A percentile compares a stretch with the other conserved stretches of the same genome.
Conservation (phyloP, 768 basidiomycete genomes). For the Sutorius australiensis region DNA sequence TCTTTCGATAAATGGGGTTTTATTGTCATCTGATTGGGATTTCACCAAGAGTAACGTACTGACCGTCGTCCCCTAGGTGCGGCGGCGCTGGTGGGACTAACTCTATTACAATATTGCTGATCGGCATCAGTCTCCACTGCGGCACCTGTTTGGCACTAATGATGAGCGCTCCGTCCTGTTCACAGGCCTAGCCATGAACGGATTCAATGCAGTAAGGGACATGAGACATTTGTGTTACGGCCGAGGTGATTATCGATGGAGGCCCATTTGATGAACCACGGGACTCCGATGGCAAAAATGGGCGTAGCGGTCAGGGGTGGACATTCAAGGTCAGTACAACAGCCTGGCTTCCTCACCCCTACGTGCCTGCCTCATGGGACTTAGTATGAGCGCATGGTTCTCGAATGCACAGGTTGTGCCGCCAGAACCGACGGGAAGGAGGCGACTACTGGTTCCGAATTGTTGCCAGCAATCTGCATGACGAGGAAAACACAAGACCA, state of each 20-base stretch:
- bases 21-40: background rate
- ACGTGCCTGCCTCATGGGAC: background rate
- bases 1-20: background rate
- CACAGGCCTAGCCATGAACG: background rate
- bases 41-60: no score
- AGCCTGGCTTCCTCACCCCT: background rate
- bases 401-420: background rate
- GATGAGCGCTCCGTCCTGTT: background rate
- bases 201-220: background rate
- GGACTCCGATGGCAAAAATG: background rate
- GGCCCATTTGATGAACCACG: background rate
- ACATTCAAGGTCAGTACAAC: background rate
- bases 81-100: background rate
- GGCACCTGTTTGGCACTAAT: background rate
- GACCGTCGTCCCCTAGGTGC: background rate
- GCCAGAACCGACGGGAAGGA: background rate
- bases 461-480: background rate
- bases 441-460: background rate
- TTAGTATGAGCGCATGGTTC: background rate
- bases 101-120: conserved; percentile 1
- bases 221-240: background rate
- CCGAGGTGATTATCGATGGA: background rate
- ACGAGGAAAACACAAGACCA: background rate
- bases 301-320: no score
- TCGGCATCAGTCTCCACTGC: background rate